phyloP scores from a whole-genome alignment of 73 alveolate genomes.

The Durusdinium trenchii region DNA sequence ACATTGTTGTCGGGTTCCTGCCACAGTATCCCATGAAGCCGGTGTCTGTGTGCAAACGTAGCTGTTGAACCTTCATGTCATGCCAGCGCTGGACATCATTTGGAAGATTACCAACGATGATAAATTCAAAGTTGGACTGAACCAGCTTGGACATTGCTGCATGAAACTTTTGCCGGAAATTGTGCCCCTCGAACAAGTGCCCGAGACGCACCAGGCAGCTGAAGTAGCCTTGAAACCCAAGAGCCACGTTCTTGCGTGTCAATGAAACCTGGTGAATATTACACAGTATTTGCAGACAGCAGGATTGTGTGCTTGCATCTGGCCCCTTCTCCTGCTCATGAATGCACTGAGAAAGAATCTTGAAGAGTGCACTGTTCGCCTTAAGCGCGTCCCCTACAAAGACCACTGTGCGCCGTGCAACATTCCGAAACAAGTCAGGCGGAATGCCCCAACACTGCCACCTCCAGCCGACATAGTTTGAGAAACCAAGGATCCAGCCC shows the following conservation, averaged over 20 bases:
- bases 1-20: neutral
- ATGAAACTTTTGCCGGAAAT: neutral
- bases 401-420: neutral
- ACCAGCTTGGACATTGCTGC: neutral
- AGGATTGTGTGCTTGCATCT: too few relatives aligned
- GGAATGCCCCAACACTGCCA: neutral
- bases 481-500: neutral
- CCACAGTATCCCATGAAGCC: neutral
- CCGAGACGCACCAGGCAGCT: neutral
- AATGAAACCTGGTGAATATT: neutral
- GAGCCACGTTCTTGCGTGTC: neutral
- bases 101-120: neutral
- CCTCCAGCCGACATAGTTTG: neutral
- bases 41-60: neutral
- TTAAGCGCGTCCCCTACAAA: conserved; percentile 9
- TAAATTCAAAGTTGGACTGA: neutral
- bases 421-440: neutral
- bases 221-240: neutral
- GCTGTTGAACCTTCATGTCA: neutral
- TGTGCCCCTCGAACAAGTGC: conserved; percentile 12
- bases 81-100: neutral
- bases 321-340: neutral
- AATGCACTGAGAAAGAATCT: neutral
- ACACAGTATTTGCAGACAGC: neutral
- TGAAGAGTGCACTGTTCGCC: neutral